These are phyloP conservation scores for Pythium brassicae DNA, from an alignment of 352 stramenopile species.

Conservation along the genomic window DNA sequence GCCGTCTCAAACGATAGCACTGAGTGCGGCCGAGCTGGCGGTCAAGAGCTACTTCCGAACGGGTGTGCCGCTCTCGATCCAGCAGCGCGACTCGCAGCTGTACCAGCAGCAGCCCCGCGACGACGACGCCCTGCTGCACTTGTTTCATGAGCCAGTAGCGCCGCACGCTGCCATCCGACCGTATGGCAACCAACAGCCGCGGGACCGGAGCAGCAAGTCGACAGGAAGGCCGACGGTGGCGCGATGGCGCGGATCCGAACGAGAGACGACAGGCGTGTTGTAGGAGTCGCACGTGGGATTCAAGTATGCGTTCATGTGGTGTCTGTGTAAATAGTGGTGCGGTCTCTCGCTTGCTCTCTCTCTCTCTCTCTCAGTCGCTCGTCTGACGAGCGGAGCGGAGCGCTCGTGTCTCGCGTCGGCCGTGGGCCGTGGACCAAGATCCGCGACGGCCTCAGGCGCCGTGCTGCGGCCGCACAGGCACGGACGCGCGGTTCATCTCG, in stretches of 20 bases:
- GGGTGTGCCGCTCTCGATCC: constrained; percentile 9
- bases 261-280: neutral
- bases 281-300: neutral
- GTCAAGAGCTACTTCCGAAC: constrained; percentile 1
- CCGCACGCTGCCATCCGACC: too few species aligned
- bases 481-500: constrained; percentile 59
- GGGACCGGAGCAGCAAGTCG: neutral
- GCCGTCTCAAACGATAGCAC: neutral
- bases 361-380: too few species aligned
- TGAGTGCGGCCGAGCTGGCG: too few species aligned
- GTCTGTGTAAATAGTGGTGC: too few species aligned
- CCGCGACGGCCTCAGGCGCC: neutral
- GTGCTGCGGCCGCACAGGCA: constrained; percentile 24
- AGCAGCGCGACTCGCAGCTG: constrained; percentile 4
- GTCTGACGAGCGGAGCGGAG: too few species aligned
- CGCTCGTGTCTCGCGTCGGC: too few species aligned
- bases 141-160: neutral
- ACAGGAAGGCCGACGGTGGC: neutral
- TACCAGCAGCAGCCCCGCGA: neutral
- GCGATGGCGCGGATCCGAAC: neutral
- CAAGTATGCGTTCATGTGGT: neutral
- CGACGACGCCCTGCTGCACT: neutral
- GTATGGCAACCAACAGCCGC: too few species aligned
- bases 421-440: too few species aligned
- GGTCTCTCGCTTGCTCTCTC: neutral